Evolutionary conservation across 805 yeast species (phyloP).

Genomic region (Lachancea cidri): DNA sequence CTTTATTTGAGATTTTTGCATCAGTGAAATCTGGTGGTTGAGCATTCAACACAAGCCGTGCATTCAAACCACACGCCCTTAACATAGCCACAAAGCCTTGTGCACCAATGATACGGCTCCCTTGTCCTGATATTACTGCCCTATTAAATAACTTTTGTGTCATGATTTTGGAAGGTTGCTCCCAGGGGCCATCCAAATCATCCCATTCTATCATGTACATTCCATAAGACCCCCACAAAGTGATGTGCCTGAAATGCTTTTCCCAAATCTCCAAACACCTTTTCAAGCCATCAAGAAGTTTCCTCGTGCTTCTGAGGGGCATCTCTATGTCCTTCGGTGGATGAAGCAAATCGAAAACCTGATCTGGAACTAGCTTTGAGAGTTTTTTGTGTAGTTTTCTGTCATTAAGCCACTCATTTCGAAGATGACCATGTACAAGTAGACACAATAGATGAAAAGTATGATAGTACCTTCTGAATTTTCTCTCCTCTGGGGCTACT

Average conservation of each 20-base stretch:
- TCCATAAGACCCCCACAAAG: conserved; percentile 28
- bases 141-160: conserved; percentile 40
- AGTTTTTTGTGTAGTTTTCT: conserved; percentile 37
- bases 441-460: conserved; percentile 51
- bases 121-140: conserved; percentile 44
- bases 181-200: conserved; percentile 32
- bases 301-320: conserved; percentile 47
- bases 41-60: conserved; percentile 73
- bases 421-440: conserved; percentile 58
- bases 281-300: conserved; percentile 71
- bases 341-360: conserved; percentile 42
- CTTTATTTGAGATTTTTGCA: conserved; percentile 10
- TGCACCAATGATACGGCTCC: conserved; percentile 74
- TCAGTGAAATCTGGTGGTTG: conserved; percentile 86
- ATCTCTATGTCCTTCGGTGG: conserved; percentile 38
- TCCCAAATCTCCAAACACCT: conserved; percentile 62
- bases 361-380: conserved; percentile 43
- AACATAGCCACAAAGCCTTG: conserved; percentile 81
- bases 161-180: conserved; percentile 17
- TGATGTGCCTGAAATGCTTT: conserved; percentile 45
- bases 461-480: conserved; percentile 50
- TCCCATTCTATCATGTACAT: conserved; percentile 44
- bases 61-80: conserved; percentile 63
- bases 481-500: conserved; percentile 52
- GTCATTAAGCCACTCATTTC: conserved; percentile 74